phyloP scores from a whole-genome alignment of 495 filamentous ascomycete genomes.

The Penicillium pulvis region DNA sequence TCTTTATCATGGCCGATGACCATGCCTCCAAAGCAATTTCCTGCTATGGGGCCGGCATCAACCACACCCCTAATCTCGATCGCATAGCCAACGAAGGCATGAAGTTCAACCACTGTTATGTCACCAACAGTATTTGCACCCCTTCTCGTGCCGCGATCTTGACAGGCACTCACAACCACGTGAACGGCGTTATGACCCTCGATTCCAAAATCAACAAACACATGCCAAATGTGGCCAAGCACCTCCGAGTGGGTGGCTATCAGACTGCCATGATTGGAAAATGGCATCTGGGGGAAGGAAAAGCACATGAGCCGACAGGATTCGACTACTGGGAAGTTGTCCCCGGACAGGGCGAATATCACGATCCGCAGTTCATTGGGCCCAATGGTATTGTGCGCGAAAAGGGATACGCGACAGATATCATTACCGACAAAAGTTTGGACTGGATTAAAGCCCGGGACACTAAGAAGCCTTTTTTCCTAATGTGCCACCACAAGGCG shows the following conservation, averaged over 20 bases:
- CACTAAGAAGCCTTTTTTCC: conserved; percentile 40
- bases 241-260: conserved; percentile 41
- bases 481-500: conserved; percentile 53
- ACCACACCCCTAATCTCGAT: conserved; percentile 46
- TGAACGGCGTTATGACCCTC: conserved; percentile 46
- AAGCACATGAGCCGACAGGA: conserved; percentile 40
- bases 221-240: conserved; percentile 46
- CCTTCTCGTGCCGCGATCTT: conserved; percentile 44
- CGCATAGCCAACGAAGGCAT: conserved; percentile 45
- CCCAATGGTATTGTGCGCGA: conserved; percentile 22
- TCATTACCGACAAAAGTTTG: conserved; percentile 45
- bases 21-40: conserved; percentile 47
- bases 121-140: conserved; percentile 50
- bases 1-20: conserved; percentile 53
- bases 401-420: conserved; percentile 44
- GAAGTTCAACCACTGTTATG: conserved; percentile 52
- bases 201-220: conserved; percentile 44
- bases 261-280: conserved; percentile 47
- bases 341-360: conserved; percentile 45
- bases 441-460: conserved; percentile 36
- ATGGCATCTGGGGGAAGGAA: conserved; percentile 48
- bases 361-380: conserved; percentile 42
- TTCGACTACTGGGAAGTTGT: conserved; percentile 46
- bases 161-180: conserved; percentile 48
- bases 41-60: conserved; percentile 44